Evolutionary conservation across 352 stramenopile genomes (phyloP), one percentile per base, ranked within the genome.

Genomic region (Elongisporangium anandrum): DNA sequence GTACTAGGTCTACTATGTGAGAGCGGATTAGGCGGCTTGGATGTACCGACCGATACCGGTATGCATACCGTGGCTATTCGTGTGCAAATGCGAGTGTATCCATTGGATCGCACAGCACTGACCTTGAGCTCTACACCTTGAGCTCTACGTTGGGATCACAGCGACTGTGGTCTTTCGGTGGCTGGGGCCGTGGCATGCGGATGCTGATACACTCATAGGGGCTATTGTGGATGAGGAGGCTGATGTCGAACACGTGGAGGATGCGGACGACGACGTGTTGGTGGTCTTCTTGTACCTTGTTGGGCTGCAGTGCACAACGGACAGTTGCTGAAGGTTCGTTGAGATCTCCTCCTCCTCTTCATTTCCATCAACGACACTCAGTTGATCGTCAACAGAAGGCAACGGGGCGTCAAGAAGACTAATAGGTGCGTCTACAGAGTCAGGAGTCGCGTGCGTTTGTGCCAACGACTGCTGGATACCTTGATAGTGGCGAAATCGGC

Each of bases 401-500:
- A 41, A 41, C 13, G 29, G 9, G 29, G 13, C 9, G 29, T 8
- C 29, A 41, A 41, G 29, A 41, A 15, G 29, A 41, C 29, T 41
- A 13, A 41, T 41, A 2, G 29, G 5, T 4, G 6, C 9, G 29
- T 41, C 29, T 41, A 8, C 13, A 15, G 29, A 41, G 9, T 41
- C 29, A 41, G 9, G 5, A 41, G 9, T 41, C 29, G 29, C 9
- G 26, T 58, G 2, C 16, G 29, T 15, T 15, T 8, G 29, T 41
- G 29, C 29, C 29, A 13, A 2, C 29, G 29, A 41, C 9, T 2
- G 9, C 9, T 56, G 51, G 21, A 52, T 66, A 9, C 79, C 79
- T 52, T 84, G 76, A 41, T 87, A 84, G 45, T 71, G 66, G 34
- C 71, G 72, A 21, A 88, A 57, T 12, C 79, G 72, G 50, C 50